Base-by-base conservation (phyloP, 495 filamentous ascomycete species). In the Aspergillus cristatus region DNA sequence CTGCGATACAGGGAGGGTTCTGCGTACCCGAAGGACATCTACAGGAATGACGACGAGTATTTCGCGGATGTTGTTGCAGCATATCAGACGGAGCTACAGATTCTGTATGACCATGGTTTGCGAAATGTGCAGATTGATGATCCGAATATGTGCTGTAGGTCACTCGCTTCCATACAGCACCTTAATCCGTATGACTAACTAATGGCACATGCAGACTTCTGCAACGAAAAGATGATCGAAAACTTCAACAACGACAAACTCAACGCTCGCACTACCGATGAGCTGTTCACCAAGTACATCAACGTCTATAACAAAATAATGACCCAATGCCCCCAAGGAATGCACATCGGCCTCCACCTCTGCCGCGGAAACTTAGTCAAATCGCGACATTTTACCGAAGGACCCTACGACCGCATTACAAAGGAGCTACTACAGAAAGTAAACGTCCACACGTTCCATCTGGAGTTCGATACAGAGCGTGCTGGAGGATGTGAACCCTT, bases 401-500 rank as follows among this genome's bases (percentile, higher is more conserved):
- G 78, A 35, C 76, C 75, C 7, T 82, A 82, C 51, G 78, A 82
- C 54, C 70, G 70, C 34, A 79, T 82, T 18, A 78, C 78, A 5
- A 70, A 74, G 62, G 73, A 74, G 47, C 56, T 82, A 22, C 81
- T 82, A 60, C 63, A 72, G 54, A 68, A 71, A 25, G 67, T 81
- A 34, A 68, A 81, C 43, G 77, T 81, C 16, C 69, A 77, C 42
- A 80, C 75, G 1, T 82, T 77, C 60, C 81, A 81, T 53, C 70
- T 82, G 42, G 78, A 82, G 59, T 82, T 75, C 48, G 78, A 82
- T 53, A 80, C 79, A 20, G 69, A 71, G 34, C 74, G 78, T 6
- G 77, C 76, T 1, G 78, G 78, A 26, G 74, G 75, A 25, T 82
- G 81, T 54, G 71, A 76, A 48, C 78, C 78, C n/a, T 63, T 81